Evolutionary conservation across 2,329 filamentous ascomycete species (phyloP).

Genomic region (Fusarium sp.): DNA sequence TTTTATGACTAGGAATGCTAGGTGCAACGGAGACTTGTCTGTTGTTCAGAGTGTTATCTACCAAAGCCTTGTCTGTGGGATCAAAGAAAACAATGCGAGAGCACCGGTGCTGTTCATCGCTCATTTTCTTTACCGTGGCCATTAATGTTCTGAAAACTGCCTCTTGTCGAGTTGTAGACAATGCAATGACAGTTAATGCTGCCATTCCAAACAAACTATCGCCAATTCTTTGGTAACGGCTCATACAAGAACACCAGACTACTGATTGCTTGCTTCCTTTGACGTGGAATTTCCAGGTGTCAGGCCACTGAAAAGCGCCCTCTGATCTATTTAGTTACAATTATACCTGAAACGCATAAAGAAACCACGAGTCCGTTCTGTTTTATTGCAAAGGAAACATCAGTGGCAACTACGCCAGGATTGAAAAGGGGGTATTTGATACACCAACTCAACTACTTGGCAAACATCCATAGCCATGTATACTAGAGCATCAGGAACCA

Average conservation of each 20-base stretch:
- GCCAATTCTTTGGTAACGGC: neutral
- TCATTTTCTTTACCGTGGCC: neutral
- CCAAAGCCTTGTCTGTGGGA: neutral
- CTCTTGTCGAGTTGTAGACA: neutral
- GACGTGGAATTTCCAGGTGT: neutral
- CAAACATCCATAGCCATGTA: neutral
- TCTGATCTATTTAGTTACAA: neutral
- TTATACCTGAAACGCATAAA: neutral
- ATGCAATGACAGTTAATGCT: neutral
- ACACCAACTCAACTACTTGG: neutral
- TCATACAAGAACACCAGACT: neutral
- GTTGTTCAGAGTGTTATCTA: neutral
- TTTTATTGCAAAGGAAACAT: neutral
- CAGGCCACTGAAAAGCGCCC: neutral
- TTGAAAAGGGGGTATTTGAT: neutral
- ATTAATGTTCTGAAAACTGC: neutral
- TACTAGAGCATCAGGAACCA: neutral
- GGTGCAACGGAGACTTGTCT: neutral
- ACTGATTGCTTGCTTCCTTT: neutral
- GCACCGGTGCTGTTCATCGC: neutral
- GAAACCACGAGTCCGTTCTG: neutral
- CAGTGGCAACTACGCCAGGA: neutral
- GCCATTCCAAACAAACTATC: neutral
- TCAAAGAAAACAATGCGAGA: neutral
- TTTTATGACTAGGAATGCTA: neutral